Evolutionary conservation across 345 rosid species (phyloP), one percentile per base, ranked within the genome.

Genomic region (Ricinus communis): DNA sequence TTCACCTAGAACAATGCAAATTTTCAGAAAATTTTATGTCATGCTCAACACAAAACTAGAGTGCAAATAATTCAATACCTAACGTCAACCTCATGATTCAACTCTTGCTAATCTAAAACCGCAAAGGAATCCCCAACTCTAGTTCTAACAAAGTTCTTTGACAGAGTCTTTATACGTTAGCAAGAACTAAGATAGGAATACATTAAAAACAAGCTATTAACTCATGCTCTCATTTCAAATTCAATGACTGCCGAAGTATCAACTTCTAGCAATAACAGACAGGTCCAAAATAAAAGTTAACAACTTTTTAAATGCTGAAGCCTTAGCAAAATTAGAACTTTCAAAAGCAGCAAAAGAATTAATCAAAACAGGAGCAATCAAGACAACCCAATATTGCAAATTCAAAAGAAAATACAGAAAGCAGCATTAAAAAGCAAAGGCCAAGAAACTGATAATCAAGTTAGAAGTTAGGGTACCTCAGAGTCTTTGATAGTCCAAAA

Each of bases 391-490:
- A 0, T 40, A 56, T 25, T 25, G 31, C 62, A 16, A 74, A 57
- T 47, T 57, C 16, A 56, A 45, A n/a, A 52, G 25, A 50, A 61
- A 66, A 51, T 7, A 18, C 18, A 63, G 5, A 33, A 59, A 66
- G 60, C 15, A 60, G 41, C 30, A 54, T 47, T 21, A 50, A 55
- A 58, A 69, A 63, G 19, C 52, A 65, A 56, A 21, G 71, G 62
- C 59, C 54, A 63, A 65, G 25, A 30, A 55, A 52, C 69, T 41
- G 21, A 52, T 41, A 60, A 41, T 68, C 27, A 65, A 72, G 65
- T 7, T 16, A 28, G 66, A 58, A 58, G 38, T 33, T 33, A 43
- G 10, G 8, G 54, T 70, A 80, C 80, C 82, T 83, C 41, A 59
- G 49, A 33, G 41, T 25, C 5, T 22, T 38, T 40, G 18, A 10